phyloP scores from a whole-genome alignment of 2,329 filamentous ascomycete genomes.

The Penicillium sp. region DNA sequence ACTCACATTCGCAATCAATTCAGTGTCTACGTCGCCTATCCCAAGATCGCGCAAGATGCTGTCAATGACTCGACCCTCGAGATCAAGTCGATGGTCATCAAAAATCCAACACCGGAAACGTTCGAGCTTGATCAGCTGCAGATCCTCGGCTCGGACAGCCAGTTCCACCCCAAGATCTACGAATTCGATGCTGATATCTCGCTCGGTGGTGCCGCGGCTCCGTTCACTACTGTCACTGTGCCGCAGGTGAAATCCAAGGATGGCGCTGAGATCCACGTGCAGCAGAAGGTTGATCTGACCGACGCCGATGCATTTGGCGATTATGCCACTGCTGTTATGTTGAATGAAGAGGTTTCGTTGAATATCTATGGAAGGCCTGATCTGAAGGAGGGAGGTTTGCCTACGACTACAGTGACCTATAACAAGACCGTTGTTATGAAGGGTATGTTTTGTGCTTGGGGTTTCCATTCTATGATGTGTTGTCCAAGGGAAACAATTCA shows the following conservation, averaged over 20 bases:
- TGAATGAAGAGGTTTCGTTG: conserved; percentile 50
- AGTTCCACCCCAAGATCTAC: conserved; percentile 56
- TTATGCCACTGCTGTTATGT: conserved; percentile 52
- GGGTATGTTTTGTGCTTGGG: conserved; percentile 40
- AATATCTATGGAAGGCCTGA: conserved; percentile 53
- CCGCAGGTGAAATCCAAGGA: conserved; percentile 47
- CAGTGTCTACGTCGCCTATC: conserved; percentile 60
- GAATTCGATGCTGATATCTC: conserved; percentile 54
- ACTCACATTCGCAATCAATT: neutral
- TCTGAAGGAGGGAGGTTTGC: conserved; percentile 53
- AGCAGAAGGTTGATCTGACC: conserved; percentile 47
- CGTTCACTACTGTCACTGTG: conserved; percentile 49
- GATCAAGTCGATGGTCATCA: conserved; percentile 53
- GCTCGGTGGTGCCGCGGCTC: conserved; percentile 41
- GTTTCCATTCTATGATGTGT: neutral
- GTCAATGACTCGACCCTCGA: conserved; percentile 54
- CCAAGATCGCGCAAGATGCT: conserved; percentile 56
- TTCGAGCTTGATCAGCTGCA: conserved; percentile 52
- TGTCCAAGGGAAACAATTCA: neutral
- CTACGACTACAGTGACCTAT: conserved; percentile 53
- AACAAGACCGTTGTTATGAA: conserved; percentile 59
- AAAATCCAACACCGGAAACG: conserved; percentile 49
- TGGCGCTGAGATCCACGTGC: conserved; percentile 43
- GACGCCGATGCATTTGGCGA: conserved; percentile 48
- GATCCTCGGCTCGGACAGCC: conserved; percentile 49